Evolutionary conservation across 2,329 filamentous ascomycete genomes (phyloP).

Genomic region (Monosporascus sp.): DNA sequence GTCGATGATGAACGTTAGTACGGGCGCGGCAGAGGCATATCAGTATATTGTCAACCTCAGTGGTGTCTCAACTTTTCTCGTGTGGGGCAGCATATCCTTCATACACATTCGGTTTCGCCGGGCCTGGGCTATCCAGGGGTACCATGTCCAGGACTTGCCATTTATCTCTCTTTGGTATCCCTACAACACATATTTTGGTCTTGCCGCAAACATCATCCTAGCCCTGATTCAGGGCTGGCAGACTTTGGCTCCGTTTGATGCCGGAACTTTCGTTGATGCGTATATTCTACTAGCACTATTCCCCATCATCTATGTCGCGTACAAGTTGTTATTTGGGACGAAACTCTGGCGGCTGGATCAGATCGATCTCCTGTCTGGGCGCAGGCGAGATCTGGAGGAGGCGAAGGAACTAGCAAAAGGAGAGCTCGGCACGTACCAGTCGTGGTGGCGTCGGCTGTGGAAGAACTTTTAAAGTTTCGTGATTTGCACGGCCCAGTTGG

Average conservation of each 20-base stretch:
- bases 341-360: slow-evolving; percentile 43
- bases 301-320: slow-evolving; percentile 48
- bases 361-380: slow-evolving; percentile 52
- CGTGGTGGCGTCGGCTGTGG: slow-evolving; percentile 41
- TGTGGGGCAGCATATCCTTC: slow-evolving; percentile 66
- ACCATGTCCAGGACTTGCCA: slow-evolving; percentile 47
- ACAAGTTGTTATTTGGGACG: slow-evolving; percentile 52
- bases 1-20: slow-evolving; percentile 71
- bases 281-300: slow-evolving; percentile 59
- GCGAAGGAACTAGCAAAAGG: slow-evolving; percentile 27
- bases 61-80: slow-evolving; percentile 66
- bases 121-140: slow-evolving; percentile 56
- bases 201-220: slow-evolving; percentile 53
- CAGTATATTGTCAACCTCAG: slow-evolving; percentile 65
- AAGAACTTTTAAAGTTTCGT: slow-evolving; percentile 30
- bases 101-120: slow-evolving; percentile 67
- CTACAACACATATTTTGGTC: slow-evolving; percentile 54
- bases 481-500: no score
- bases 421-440: slow-evolving; percentile 15
- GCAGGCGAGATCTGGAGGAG: slow-evolving; percentile 49
- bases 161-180: slow-evolving; percentile 52
- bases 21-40: slow-evolving; percentile 61
- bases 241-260: slow-evolving; percentile 51
- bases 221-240: slow-evolving; percentile 59
- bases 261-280: slow-evolving; percentile 56